Evolutionary conservation across 2,329 filamentous ascomycete species (phyloP).

Genomic region (Pseudocercospora fuligena): DNA sequence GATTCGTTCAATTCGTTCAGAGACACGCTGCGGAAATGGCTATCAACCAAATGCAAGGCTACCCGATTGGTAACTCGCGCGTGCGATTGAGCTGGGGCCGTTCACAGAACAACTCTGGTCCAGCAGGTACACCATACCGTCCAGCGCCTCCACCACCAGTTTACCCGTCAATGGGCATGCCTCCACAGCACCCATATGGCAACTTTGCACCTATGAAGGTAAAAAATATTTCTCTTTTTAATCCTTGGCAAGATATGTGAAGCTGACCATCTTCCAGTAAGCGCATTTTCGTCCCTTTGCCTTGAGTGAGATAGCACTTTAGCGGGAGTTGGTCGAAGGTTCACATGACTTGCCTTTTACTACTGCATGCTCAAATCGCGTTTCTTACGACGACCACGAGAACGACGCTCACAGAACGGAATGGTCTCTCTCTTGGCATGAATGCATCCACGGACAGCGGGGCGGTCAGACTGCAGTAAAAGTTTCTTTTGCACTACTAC

Average conservation of each 20-base stretch:
- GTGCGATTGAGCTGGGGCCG: slow-evolving; percentile 97
- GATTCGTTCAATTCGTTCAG: slow-evolving; percentile 98
- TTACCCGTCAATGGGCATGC: slow-evolving; percentile 70
- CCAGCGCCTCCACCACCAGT: slow-evolving; percentile 83
- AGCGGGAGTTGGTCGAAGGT: slow-evolving; percentile 45
- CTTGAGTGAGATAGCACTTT: slow-evolving; percentile 48
- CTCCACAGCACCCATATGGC: slow-evolving; percentile 65
- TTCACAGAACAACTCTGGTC: slow-evolving; percentile 97
- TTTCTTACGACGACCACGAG: slow-evolving; percentile 36
- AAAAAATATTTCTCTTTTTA: slow-evolving; percentile 20
- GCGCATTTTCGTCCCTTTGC: slow-evolving; percentile 43
- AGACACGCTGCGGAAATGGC: slow-evolving; percentile 99
- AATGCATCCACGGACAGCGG: slow-evolving; percentile 28
- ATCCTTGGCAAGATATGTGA: neutral
- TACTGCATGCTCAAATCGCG: slow-evolving; percentile 34
- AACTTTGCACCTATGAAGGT: slow-evolving; percentile 73
- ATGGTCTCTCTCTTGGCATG: slow-evolving; percentile 34
- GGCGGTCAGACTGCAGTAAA: slow-evolving; percentile 33
- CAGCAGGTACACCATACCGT: slow-evolving; percentile 93
- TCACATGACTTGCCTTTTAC: slow-evolving; percentile 35
- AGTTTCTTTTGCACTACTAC: slow-evolving; percentile 23
- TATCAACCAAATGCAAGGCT: slow-evolving; percentile 99
- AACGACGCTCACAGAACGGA: slow-evolving; percentile 32
- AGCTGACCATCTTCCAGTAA: slow-evolving; percentile 37
- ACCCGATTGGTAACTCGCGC: slow-evolving; percentile 97